Percentiles rank a stretch among this genome's conserved stretches.
These are phyloP conservation scores for Nicotiana paniculata DNA, from an alignment of 257 asterid species.

Conservation along the genomic window DNA sequence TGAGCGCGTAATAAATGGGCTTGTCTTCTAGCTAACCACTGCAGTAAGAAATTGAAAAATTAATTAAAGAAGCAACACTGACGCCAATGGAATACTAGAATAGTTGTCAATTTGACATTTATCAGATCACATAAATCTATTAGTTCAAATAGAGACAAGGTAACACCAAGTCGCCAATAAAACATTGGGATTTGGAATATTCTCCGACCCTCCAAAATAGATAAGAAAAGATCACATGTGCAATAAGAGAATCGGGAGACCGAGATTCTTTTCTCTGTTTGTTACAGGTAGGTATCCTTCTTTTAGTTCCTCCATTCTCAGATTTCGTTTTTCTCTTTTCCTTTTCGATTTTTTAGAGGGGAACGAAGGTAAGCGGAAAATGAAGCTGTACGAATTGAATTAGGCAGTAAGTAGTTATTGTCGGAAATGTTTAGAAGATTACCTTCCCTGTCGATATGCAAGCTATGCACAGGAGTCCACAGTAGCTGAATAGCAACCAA, in stretches of 20 bases:
- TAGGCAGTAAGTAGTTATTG: background rate
- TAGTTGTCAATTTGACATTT: background rate
- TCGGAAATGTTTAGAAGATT: background rate
- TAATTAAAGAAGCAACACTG: background rate
- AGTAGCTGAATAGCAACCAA: conserved; percentile 23
- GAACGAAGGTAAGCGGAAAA: background rate
- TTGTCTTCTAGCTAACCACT: conserved; percentile 68
- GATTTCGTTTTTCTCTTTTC: background rate
- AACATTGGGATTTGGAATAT: background rate
- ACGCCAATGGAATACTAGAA: background rate
- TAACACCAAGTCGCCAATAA: background rate
- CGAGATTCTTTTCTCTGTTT: background rate
- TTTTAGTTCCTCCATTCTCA: background rate
- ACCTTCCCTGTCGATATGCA: conserved; percentile 10
- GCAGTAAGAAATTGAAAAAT: conserved; percentile 7
- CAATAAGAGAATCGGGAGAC: background rate
- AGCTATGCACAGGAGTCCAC: conserved; percentile 13
- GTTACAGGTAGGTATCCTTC: background rate
- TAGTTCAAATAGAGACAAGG: background rate
- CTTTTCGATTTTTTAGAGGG: background rate
- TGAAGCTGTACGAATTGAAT: background rate
- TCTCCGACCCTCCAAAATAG: background rate
- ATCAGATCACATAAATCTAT: background rate
- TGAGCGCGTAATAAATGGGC: conserved; percentile 58
- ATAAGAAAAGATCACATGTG: background rate